Evolutionary conservation across 2,329 filamentous ascomycete species (phyloP).

Genomic region (Mycosphaerella sp.): DNA sequence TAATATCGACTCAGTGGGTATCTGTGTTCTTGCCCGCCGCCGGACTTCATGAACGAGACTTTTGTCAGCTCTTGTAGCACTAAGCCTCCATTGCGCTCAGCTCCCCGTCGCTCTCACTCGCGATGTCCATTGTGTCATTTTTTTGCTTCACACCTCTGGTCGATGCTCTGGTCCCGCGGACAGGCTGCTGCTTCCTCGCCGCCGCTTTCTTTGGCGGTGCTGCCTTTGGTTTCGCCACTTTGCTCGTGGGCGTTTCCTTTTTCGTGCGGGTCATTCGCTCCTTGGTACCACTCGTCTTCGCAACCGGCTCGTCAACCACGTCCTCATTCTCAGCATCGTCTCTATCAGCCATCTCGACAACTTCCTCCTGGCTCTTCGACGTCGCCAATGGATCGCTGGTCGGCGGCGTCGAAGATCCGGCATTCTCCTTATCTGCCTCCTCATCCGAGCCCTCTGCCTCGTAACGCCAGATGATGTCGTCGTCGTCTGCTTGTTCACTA

Average conservation of each 20-base stretch:
- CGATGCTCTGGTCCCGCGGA: constrained; percentile 12
- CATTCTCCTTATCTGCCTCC: constrained; percentile 26
- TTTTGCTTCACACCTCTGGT: constrained; percentile 20
- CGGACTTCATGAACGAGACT: too few species aligned
- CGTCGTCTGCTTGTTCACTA: constrained; percentile 33
- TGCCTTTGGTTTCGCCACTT: constrained; percentile 4
- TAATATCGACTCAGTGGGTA: too few species aligned
- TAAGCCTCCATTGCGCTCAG: constrained; percentile 24
- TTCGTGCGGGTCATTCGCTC: neutral
- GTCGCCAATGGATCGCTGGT: constrained; percentile 26
- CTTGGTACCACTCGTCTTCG: constrained; percentile 3
- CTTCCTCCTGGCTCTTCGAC: constrained; percentile 4
- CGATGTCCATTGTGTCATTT: constrained; percentile 25
- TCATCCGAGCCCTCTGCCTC: constrained; percentile 22
- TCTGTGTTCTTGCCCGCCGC: too few species aligned
- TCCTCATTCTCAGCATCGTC: neutral
- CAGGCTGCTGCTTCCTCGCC: constrained; percentile 17
- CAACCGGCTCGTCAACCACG: neutral
- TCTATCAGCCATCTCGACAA: constrained; percentile 4
- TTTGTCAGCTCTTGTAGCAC: neutral
- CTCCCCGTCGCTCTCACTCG: constrained; percentile 25
- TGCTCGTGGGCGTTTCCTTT: neutral
- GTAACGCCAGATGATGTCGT: constrained; percentile 32
- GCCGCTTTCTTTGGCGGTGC: constrained; percentile 12
- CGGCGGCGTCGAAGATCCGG: constrained; percentile 26